Base-by-base conservation (phyloP, 179 eudicot genomes). In the Silene vulgaris region DNA sequence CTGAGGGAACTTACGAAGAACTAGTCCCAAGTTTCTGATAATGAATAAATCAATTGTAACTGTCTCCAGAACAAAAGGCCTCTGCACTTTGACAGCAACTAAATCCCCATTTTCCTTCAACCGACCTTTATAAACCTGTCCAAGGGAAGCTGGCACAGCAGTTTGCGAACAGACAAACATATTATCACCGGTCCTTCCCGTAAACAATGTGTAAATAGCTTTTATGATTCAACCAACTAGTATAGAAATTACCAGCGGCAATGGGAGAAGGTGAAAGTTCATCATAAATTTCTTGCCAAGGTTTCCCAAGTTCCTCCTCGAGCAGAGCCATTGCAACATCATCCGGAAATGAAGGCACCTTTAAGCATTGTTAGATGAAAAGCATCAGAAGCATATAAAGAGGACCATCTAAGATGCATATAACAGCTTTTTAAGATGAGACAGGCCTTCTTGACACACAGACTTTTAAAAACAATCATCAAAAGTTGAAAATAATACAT, bases 271-370 rank as follows among this genome's bases (percentile, higher is more conserved):
- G 78, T 68, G 96, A 89, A 79, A 95, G 95, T 72, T 95, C 99
- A 68, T 93, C 91, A 80, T 95, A 95, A 75, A 92, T 76, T 78
- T 92, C 84, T 62, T 83, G 87, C 99, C 99, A 95, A 60, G 97
- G 95, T 82, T 85, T 86, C 76, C 99, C 99, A 66, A 95, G 91
- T 86, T 95, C 95, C 87, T 95, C 95, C 84, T 92, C 95, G 66
- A 95, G 77, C 59, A 92, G 84, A 82, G 96, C 96, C 99, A 95
- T 95, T 9, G 97, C 99, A 74, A 95, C 86, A 83, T 92, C 97
- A 90, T 95, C 96, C 35, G 99, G 99, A 89, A 84, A 95, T 70
- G 99, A 95, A 80, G 99, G 99, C 75, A 95, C 99, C 99, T 94
- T 74, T 50, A 63, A 73, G 73, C 20, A 76, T 71, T 69, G 75